Evolutionary conservation across 108 stramenopile species (phyloP).

Genomic region (Schizochytrium sp.): DNA sequence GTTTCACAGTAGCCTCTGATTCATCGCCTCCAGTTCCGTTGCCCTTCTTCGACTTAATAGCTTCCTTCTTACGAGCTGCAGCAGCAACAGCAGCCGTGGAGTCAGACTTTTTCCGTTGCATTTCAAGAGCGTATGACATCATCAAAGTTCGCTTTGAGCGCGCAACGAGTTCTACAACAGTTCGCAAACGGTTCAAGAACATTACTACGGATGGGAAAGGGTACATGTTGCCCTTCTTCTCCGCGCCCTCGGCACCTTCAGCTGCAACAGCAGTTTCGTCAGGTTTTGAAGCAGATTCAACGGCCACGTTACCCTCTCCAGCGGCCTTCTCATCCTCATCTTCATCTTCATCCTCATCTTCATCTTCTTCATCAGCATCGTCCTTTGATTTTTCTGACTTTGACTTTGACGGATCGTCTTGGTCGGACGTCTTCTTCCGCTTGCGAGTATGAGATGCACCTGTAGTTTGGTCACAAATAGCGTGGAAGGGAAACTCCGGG

Average conservation of each 20-base stretch:
- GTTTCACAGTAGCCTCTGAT: too few species aligned
- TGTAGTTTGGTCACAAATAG: background rate
- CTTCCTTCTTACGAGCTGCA: background rate
- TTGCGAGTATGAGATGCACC: background rate
- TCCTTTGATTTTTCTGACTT: background rate
- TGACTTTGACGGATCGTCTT: background rate
- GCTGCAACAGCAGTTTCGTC: background rate
- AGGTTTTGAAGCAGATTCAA: background rate
- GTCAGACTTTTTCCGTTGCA: background rate
- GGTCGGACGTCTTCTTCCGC: background rate
- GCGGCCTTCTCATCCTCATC: slow-evolving; percentile 13
- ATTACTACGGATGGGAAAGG: slow-evolving; percentile 11
- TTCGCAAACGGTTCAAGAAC: background rate
- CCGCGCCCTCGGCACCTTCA: background rate
- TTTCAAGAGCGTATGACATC: background rate
- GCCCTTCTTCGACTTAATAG: background rate
- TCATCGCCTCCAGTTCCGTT: background rate
- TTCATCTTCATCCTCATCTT: background rate
- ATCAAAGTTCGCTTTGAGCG: background rate
- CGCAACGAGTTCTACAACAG: background rate
- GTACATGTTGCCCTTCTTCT: background rate
- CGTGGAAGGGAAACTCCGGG: background rate
- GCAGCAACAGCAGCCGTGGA: background rate
- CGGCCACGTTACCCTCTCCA: too few species aligned
- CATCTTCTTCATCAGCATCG: slow-evolving; percentile 31